Base-by-base conservation (phyloP, 2,329 filamentous ascomycete genomes). In the Aspergillus fructus region DNA sequence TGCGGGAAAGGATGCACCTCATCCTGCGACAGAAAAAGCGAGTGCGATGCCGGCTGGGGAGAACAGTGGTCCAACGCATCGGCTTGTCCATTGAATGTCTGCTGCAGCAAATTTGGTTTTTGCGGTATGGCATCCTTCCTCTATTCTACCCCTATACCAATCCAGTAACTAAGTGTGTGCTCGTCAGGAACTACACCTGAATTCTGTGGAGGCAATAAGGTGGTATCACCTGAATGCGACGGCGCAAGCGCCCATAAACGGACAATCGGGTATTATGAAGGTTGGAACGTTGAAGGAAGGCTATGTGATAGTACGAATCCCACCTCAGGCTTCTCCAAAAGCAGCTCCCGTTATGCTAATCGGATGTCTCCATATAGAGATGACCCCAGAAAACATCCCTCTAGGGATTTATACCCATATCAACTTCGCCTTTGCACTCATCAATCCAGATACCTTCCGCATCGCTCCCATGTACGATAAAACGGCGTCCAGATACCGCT, bases 341-440 rank as follows among this genome's bases (percentile, higher is more conserved):
- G n/a, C 2, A 4, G 23, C 49, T 45, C 46, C 57, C 27, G 3
- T 12, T 27, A 48, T 7, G 33, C 13, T 27, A 59, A 39, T 24
- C 15, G 27, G 3, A 30, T 19, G 11, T 15, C 8, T 34, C 19
- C 13, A 6, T 40, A 9, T 11, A 51, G 59, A 49, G 15, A 53
- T 66, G 43, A 49, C 34, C 9, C 63, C 66, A 0, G 49, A 64
- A 23, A 48, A 65, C 21, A 63, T 68, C 43, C 63, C 64, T 8
- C 51, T 62, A 24, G 66, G 58, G 27, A 42, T 62, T 23, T 68
- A 70, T 13, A 68, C 60, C 0, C 65, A 74, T 45, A 39, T 76
- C 49, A 75, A 75, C 58, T 75, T 68, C 40, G 75, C 79, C 0
- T 82, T 81, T 58, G 75, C 72, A 2, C 71, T 70, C 13, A 74